Percentiles rank a stretch among this genome's conserved stretches.
Conservation (phyloP, 805 yeast genomes). For the Sugiyamaella lignohabitans region DNA sequence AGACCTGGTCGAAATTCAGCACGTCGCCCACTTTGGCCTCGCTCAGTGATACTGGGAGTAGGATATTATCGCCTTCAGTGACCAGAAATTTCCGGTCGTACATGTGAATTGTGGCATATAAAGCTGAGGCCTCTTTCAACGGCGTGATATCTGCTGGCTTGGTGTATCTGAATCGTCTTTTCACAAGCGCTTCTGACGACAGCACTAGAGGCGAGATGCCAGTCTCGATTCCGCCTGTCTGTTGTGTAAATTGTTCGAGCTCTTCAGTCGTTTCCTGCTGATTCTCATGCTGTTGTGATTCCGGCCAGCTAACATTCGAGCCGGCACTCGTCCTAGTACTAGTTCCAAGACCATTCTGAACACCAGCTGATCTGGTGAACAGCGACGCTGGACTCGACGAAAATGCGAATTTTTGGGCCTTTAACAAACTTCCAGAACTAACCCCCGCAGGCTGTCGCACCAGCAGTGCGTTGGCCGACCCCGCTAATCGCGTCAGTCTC, state of each 20-base stretch:
- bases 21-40: constrained; percentile 78
- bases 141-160: constrained; percentile 45
- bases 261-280: background rate
- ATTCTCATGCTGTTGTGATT: background rate
- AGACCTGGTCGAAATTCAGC: constrained; percentile 66
- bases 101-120: constrained; percentile 77
- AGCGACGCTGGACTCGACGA: no score
- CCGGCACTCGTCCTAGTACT: no score
- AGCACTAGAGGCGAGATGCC: background rate
- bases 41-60: constrained; percentile 71
- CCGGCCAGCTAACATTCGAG: no score
- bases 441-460: no score
- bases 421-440: no score
- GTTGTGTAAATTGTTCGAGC: background rate
- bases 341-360: no score
- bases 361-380: no score
- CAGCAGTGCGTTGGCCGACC: no score
- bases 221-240: background rate
- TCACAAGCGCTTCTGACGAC: constrained; percentile 11
- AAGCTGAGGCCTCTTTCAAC: constrained; percentile 55
- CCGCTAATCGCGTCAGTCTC: no score
- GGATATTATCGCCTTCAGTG: constrained; percentile 81
- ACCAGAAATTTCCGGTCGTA: constrained; percentile 83
- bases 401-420: no score
- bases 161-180: constrained; percentile 20